phyloP scores from a whole-genome alignment of 164 flowering plant genomes.

The Magnolia kwangsiensis region DNA sequence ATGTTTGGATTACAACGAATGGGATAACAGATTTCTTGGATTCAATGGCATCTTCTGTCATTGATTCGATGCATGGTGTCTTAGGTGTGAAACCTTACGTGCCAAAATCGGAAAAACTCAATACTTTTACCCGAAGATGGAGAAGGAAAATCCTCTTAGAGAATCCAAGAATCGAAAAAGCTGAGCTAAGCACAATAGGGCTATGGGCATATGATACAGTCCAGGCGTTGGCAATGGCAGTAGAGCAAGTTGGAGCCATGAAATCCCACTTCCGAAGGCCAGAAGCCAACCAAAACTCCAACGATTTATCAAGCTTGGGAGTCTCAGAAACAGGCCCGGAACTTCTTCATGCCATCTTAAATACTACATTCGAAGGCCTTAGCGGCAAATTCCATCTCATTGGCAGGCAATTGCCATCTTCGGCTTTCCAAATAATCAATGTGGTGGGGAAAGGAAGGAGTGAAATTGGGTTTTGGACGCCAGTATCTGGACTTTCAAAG shows the following conservation, averaged over 20 bases:
- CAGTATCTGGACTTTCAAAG: constrained; percentile 16
- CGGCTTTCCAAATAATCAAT: constrained; percentile 33
- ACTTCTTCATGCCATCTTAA: constrained; percentile 20
- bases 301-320: background rate
- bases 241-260: constrained; percentile 21
- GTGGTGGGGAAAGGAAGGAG: constrained; percentile 19
- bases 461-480: constrained; percentile 36
- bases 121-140: constrained; percentile 14
- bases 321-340: background rate
- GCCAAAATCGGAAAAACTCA: constrained; percentile 8
- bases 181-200: constrained; percentile 21
- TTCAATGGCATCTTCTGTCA: constrained; percentile 5
- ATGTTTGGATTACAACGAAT: constrained; percentile 21
- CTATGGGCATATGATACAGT: constrained; percentile 48
- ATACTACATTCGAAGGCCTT: constrained; percentile 25
- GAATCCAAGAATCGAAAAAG: background rate
- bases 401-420: constrained; percentile 23
- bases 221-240: constrained; percentile 38
- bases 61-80: constrained; percentile 24
- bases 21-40: constrained; percentile 8
- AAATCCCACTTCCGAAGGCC: background rate
- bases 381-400: constrained; percentile 32
- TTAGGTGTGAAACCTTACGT: constrained; percentile 21
- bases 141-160: background rate
- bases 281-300: background rate